These are phyloP conservation scores for Blastobotrys mokoenaii DNA, from an alignment of 805 yeast genomes.

Conservation along the genomic window DNA sequence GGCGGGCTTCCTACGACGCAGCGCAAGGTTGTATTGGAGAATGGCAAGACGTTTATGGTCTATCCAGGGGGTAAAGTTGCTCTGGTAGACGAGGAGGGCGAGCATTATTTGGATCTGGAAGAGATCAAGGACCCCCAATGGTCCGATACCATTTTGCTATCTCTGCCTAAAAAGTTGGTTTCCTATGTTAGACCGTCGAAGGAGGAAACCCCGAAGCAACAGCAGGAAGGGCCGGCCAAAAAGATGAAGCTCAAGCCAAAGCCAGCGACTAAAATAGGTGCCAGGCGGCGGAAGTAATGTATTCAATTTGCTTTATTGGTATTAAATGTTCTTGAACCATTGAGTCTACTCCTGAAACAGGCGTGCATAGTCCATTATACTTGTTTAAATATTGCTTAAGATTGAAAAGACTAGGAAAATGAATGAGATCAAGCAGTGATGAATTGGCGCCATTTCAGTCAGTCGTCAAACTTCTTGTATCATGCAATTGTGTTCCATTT, in stretches of 20 bases:
- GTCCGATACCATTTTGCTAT: slow-evolving; percentile 26
- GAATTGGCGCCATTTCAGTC: too few species aligned
- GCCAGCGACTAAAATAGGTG: slow-evolving; percentile 16
- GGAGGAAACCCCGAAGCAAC: not conserved
- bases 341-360: too few species aligned
- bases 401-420: too few species aligned
- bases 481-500: too few species aligned
- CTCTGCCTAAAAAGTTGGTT: slow-evolving; percentile 18
- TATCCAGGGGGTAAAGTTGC: slow-evolving; percentile 28
- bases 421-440: too few species aligned
- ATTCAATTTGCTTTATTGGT: too few species aligned
- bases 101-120: slow-evolving; percentile 23
- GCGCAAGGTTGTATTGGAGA: slow-evolving; percentile 19
- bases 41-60: slow-evolving; percentile 27
- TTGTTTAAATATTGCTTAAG: too few species aligned
- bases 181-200: slow-evolving; percentile 14
- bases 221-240: slow-evolving; percentile 2
- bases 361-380: too few species aligned
- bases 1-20: slow-evolving; percentile 23
- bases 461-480: too few species aligned
- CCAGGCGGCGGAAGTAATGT: slow-evolving; percentile 9
- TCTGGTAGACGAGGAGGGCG: slow-evolving; percentile 24
- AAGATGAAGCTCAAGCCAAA: slow-evolving; percentile 12
- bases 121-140: slow-evolving; percentile 27
- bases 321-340: too few species aligned